Base-by-base conservation (phyloP, 2,329 filamentous ascomycete genomes). In the Sordariomycetes sp. region DNA sequence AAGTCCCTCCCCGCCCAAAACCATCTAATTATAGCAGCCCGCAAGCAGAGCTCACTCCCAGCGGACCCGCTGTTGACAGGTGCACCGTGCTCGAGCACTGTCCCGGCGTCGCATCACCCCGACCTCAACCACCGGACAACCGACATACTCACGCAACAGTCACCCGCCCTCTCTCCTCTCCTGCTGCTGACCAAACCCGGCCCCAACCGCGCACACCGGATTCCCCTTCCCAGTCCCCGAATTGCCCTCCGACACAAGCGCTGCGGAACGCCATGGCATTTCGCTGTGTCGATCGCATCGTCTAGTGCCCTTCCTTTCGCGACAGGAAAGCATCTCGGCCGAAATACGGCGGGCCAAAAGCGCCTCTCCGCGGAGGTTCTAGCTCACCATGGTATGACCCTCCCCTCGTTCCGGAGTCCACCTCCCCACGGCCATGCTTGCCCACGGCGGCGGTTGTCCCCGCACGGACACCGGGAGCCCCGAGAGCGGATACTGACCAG, bases 211-310 rank as follows among this genome's bases (percentile, higher is more conserved):
- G 4, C 28, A n/a, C n/a, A n/a, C 28, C 4, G 8, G 28, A 32
- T 32, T 32, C 28, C 8, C 28, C n/a, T n/a, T n/a, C 8, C 28
- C 28, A 4, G 28, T 34, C 40, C 11, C 28, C 28, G 20, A 10
- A 50, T 32, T 37, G 22, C 25, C 20, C 32, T 22, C 50, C 54
- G 54, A 20, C 43, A 56, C 54, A 12, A 20, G 25, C 40, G 28
- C 14, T 25, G 11, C 53, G 22, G 16, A 32, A 50, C 54, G 55
- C 43, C 55, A 57, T 57, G 55, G 55, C 43, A 57, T 34, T 57
- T 50, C 40, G 43, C 16, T 48, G 20, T 43, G 16, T 25, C 34
- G 43, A 20, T 20, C 37, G 22, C 54, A 56, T 28, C 14, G 37
- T 48, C 18, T 57, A 51, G 34, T 37, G 54, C 12, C 20, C 8